Percentiles rank a stretch among this genome's conserved stretches.
These are phyloP conservation scores for Cymbopogon flexuosus DNA, from an alignment of 202 grass and related monocot species.

Conservation along the genomic window DNA sequence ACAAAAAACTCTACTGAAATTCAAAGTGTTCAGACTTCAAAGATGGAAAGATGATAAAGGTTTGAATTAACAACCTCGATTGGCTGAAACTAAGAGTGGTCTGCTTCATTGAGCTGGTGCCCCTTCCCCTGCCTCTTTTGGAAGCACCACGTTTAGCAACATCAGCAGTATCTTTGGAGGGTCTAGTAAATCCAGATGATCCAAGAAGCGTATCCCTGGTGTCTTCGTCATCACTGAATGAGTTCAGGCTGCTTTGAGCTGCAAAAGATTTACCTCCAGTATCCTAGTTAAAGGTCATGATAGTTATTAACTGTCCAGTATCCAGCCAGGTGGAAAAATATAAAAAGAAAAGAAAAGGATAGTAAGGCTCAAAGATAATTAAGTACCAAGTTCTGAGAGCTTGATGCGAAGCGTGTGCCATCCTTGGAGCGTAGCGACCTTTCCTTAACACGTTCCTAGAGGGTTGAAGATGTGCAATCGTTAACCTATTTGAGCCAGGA, in stretches of 20 bases:
- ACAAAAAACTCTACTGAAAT: background rate
- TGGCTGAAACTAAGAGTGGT: conserved; percentile 61
- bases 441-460: conserved; percentile 77
- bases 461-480: conserved; percentile 15
- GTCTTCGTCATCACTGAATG: conserved; percentile 83
- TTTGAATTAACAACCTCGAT: conserved; percentile 52
- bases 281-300: conserved; percentile 42
- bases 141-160: conserved; percentile 43
- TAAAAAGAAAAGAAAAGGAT: background rate
- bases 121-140: conserved; percentile 77
- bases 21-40: background rate
- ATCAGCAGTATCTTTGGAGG: conserved; percentile 51
- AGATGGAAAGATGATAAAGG: background rate
- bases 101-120: conserved; percentile 66
- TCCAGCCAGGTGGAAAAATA: background rate
- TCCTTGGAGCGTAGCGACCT: conserved; percentile 59
- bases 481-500: conserved; percentile 21
- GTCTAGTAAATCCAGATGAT: conserved; percentile 51
- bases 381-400: conserved; percentile 58
- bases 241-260: conserved; percentile 50
- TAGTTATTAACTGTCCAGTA: conserved; percentile 12
- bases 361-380: conserved; percentile 25
- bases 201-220: conserved; percentile 56
- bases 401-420: conserved; percentile 37
- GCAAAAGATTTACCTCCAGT: conserved; percentile 49